Evolutionary conservation across 192 early-diverging fungal genomes (phyloP).

Genomic region (Gigaspora rosea): DNA sequence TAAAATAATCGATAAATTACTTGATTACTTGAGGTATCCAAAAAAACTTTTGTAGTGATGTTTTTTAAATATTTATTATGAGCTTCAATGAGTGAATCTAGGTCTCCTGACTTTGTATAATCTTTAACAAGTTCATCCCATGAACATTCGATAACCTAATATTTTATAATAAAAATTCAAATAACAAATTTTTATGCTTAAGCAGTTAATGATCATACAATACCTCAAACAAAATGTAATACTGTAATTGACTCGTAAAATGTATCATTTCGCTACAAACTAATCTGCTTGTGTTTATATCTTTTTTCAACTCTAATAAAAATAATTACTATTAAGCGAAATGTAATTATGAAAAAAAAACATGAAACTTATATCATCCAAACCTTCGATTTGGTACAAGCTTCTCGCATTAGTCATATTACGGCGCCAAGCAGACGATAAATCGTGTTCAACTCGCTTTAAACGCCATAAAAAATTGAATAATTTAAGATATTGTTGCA

Average conservation of each 20-base stretch:
- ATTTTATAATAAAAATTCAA: background rate
- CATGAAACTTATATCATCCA: constrained; percentile 9
- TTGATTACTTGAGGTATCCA: constrained; percentile 51
- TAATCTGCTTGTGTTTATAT: constrained; percentile 69
- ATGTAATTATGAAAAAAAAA: background rate
- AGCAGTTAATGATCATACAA: background rate
- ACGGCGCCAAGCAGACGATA: constrained; percentile 75
- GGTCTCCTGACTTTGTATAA: constrained; percentile 63
- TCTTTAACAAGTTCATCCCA: constrained; percentile 77
- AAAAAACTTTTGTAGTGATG: constrained; percentile 66
- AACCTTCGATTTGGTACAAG: constrained; percentile 47
- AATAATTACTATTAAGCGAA: background rate
- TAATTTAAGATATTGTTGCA: constrained; percentile 81
- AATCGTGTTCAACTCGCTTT: constrained; percentile 81
- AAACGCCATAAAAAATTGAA: constrained; percentile 89
- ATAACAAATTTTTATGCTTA: background rate
- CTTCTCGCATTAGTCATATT: constrained; percentile 70
- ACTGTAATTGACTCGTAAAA: constrained; percentile 91
- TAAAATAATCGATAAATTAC: constrained; percentile 28
- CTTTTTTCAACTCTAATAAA: constrained; percentile 49
- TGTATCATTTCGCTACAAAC: constrained; percentile 88
- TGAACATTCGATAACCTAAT: constrained; percentile 78
- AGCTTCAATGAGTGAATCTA: constrained; percentile 79
- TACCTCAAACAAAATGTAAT: constrained; percentile 91
- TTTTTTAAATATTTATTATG: constrained; percentile 75